These are phyloP conservation scores for Trichoderma oligosporum DNA, from an alignment of 2,329 filamentous ascomycete species.

Conservation along the genomic window DNA sequence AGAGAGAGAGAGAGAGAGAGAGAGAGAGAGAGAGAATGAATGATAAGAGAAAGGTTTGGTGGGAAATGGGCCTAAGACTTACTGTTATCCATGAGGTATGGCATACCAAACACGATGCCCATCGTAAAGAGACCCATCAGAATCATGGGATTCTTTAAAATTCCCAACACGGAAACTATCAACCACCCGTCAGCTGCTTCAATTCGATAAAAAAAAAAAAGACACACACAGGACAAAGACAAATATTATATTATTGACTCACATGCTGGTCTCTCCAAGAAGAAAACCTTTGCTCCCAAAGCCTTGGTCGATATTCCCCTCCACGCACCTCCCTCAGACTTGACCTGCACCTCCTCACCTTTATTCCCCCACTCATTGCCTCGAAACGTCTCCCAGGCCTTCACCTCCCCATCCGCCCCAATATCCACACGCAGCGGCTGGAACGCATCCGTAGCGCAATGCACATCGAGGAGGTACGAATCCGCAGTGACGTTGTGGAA, in stretches of 20 bases:
- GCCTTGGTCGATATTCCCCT: constrained; percentile 58
- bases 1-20: background rate
- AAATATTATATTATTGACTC: constrained; percentile 42
- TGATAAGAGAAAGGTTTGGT: too few species aligned
- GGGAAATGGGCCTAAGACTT: constrained; percentile 44
- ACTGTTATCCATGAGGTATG: constrained; percentile 95
- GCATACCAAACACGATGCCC: constrained; percentile 84
- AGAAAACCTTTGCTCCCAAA: constrained; percentile 67
- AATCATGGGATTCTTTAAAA: constrained; percentile 96
- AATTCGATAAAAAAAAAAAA: background rate
- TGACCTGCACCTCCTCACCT: constrained; percentile 57
- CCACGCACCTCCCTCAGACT: constrained; percentile 33
- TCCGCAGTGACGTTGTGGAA: constrained; percentile 69
- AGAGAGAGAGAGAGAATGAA: too few species aligned
- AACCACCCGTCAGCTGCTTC: background rate
- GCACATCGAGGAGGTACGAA: constrained; percentile 78
- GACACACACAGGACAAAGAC: background rate
- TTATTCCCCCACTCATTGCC: constrained; percentile 89
- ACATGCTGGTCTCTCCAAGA: constrained; percentile 72
- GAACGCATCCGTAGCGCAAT: constrained; percentile 71
- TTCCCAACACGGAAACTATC: constrained; percentile 70
- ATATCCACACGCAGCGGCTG: constrained; percentile 78
- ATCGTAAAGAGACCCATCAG: constrained; percentile 82
- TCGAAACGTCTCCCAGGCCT: constrained; percentile 78
- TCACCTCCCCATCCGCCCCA: constrained; percentile 43